These are phyloP conservation scores for Hirsutella rhossiliensis DNA, from an alignment of 2,329 filamentous ascomycete genomes.

Conservation along the genomic window DNA sequence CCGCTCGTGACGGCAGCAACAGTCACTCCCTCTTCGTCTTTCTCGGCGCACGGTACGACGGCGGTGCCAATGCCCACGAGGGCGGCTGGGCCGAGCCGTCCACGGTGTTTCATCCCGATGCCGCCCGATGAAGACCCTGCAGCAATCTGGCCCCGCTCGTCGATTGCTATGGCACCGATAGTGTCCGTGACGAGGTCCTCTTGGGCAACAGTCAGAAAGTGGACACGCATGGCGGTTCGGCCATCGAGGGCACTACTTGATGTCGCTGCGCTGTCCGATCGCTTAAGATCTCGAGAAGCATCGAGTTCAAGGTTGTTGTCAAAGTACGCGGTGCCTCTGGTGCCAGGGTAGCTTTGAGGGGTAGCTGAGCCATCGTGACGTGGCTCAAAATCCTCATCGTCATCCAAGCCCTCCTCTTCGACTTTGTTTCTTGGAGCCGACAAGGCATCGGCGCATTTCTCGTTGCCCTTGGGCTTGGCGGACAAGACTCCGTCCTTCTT, in stretches of 20 bases:
- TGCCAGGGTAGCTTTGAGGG: conserved; percentile 4
- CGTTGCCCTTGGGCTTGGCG: neutral
- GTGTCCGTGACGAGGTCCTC: conserved; percentile 76
- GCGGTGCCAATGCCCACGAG: conserved; percentile 85
- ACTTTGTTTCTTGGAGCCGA: neutral
- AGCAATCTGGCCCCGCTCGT: conserved; percentile 75
- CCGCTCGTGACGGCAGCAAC: conserved; percentile 86
- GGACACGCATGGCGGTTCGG: conserved; percentile 8
- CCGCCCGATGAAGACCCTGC: conserved; percentile 93
- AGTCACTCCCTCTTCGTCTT: conserved; percentile 54
- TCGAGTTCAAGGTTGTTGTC: conserved; percentile 3
- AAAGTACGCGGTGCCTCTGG: neutral
- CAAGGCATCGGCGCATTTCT: neutral
- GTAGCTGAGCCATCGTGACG: conserved; percentile 9
- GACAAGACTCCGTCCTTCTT: neutral
- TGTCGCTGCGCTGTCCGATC: conserved; percentile 10
- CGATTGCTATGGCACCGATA: conserved; percentile 89
- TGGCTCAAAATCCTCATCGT: neutral
- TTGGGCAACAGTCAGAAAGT: conserved; percentile 11
- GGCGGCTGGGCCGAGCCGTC: conserved; percentile 83
- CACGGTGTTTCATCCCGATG: conserved; percentile 95
- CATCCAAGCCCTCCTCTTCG: neutral
- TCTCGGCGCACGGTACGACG: conserved; percentile 64
- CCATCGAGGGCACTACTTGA: conserved; percentile 2
- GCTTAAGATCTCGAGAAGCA: conserved; percentile 21